These are phyloP conservation scores for Chrysochromulina tobinii DNA, from an alignment of 78 protist genomes.

Conservation along the genomic window DNA sequence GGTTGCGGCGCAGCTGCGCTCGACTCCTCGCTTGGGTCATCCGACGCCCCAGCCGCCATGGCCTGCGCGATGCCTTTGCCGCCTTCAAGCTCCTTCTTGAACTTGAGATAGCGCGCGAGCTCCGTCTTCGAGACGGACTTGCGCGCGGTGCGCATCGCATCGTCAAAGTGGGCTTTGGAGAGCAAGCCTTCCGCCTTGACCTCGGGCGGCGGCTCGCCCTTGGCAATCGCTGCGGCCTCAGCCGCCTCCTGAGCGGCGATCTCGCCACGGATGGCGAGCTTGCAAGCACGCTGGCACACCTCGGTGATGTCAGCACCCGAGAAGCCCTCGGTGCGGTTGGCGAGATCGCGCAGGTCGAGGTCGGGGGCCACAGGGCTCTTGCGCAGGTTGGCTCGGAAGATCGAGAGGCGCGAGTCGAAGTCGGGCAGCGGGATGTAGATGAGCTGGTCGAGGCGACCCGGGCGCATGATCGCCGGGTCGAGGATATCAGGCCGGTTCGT, in stretches of 20 bases:
- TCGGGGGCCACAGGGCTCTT: slow-evolving; percentile 79
- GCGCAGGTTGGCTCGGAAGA: slow-evolving; percentile 89
- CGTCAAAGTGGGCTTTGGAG: slow-evolving; percentile 87
- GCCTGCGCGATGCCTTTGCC: not conserved
- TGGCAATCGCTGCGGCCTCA: slow-evolving; percentile 56
- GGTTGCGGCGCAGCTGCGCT: too few species aligned
- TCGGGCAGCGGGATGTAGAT: slow-evolving; percentile 40
- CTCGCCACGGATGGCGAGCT: slow-evolving; percentile 94
- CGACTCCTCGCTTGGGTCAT: not conserved
- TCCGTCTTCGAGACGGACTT: slow-evolving; percentile 94
- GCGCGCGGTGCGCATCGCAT: slow-evolving; percentile 90
- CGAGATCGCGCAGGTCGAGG: slow-evolving; percentile 94
- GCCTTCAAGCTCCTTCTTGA: not conserved
- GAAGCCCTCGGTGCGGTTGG: slow-evolving; percentile 89
- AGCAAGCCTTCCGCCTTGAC: slow-evolving; percentile 63
- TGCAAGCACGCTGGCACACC: slow-evolving; percentile 97
- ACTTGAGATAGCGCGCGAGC: slow-evolving; percentile 83
- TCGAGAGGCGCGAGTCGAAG: slow-evolving; percentile 81
- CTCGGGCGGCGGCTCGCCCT: slow-evolving; percentile 86
- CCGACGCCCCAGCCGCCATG: not conserved
- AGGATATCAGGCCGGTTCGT: slow-evolving; percentile 96
- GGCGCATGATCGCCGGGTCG: slow-evolving; percentile 92
- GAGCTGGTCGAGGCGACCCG: slow-evolving; percentile 78
- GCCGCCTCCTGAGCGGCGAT: slow-evolving; percentile 42
- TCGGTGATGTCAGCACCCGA: slow-evolving; percentile 99